These are phyloP conservation scores for Oryza glumipatula DNA, from an alignment of 176 grass and related monocot genomes.

Conservation along the genomic window DNA sequence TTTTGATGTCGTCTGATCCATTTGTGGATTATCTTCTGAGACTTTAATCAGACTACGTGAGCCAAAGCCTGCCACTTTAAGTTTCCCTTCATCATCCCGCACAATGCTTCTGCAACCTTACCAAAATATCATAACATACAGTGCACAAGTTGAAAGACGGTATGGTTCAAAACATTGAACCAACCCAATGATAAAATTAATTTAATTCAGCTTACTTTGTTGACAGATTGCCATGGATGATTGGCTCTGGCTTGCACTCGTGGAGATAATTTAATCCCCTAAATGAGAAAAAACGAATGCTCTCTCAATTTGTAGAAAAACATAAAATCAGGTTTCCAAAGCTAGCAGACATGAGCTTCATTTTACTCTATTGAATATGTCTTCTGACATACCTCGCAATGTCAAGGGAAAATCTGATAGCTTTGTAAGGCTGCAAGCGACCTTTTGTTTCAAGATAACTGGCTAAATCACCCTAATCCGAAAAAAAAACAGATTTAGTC, in stretches of 20 bases:
- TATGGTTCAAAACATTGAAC: constrained; percentile 35
- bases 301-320: constrained; percentile 13
- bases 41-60: constrained; percentile 68
- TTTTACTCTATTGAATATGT: constrained; percentile 16
- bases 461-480: constrained; percentile 80
- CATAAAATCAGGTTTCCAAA: not conserved
- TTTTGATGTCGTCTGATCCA: constrained; percentile 49
- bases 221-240: constrained; percentile 82
- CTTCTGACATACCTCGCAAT: constrained; percentile 74
- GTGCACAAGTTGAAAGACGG: constrained; percentile 44
- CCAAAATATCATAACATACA: constrained; percentile 70
- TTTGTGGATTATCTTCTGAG: constrained; percentile 65
- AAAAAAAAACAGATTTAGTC: constrained; percentile 18
- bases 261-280: constrained; percentile 99
- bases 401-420: constrained; percentile 86
- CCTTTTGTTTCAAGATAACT: constrained; percentile 84
- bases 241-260: constrained; percentile 89
- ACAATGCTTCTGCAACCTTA: constrained; percentile 99
- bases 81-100: constrained; percentile 81
- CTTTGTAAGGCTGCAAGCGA: constrained; percentile 62
- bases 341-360: constrained; percentile 12
- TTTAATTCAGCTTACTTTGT: constrained; percentile 79
- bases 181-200: constrained; percentile 31
- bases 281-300: constrained; percentile 33
- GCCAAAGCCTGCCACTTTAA: constrained; percentile 89